phyloP scores from a whole-genome alignment of 2,329 filamentous ascomycete species.

The Bertia moriformis region DNA sequence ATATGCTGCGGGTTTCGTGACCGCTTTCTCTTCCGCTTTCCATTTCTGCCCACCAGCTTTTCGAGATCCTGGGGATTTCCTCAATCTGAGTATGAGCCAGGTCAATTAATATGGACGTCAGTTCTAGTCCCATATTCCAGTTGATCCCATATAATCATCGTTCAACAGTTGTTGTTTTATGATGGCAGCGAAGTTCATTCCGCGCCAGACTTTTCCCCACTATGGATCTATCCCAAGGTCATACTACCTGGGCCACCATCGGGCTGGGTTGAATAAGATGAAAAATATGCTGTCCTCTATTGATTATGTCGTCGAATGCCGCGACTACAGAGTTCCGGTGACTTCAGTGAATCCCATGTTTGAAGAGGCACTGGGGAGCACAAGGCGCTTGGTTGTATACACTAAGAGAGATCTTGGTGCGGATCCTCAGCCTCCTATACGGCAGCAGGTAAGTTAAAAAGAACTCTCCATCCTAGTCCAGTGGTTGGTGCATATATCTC shows the following conservation, averaged over 20 bases:
- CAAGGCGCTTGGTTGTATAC: neutral
- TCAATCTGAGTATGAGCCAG: too few relatives aligned
- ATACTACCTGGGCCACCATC: constrained; percentile 91
- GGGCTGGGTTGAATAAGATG: constrained; percentile 68
- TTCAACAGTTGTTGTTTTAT: neutral
- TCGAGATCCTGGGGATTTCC: too few relatives aligned
- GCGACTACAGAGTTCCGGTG: neutral
- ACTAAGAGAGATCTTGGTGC: neutral
- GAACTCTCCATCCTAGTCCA: neutral
- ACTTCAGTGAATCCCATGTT: constrained; percentile 1
- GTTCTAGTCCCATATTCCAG: too few relatives aligned
- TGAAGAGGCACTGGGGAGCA: neutral
- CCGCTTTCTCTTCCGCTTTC: too few relatives aligned
- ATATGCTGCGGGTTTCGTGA: too few relatives aligned
- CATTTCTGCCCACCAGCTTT: too few relatives aligned
- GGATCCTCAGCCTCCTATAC: neutral
- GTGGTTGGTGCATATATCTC: neutral
- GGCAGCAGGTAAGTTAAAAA: neutral
- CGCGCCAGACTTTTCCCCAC: constrained; percentile 58
- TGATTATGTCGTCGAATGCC: constrained; percentile 1
- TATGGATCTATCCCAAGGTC: constrained; percentile 67
- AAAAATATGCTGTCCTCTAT: constrained; percentile 35
- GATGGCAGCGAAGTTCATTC: constrained; percentile 37
- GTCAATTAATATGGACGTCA: too few relatives aligned
- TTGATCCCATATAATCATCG: too few relatives aligned